Conservation (phyloP, 441 rosid genomes). For the Monsonia emarginata region DNA sequence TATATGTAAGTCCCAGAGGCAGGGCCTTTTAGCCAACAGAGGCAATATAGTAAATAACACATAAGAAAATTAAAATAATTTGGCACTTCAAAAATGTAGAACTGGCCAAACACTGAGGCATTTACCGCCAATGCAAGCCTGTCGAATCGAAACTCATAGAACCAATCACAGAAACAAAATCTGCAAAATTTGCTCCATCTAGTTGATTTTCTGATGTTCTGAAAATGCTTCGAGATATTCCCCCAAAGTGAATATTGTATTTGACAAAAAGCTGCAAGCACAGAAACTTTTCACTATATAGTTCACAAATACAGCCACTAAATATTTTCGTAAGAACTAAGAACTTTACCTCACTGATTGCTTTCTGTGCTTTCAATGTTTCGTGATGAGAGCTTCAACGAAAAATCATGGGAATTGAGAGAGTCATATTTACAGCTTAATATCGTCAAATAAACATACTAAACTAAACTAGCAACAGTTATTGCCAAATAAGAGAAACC, state of each 20-base stretch:
- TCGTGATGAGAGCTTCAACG: slow-evolving; percentile 86
- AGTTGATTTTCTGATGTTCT: slow-evolving; percentile 45
- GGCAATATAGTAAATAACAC: slow-evolving; percentile 13
- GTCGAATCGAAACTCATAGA: slow-evolving; percentile 87
- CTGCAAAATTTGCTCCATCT: slow-evolving; percentile 62
- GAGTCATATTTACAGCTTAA: neutral
- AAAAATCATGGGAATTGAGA: slow-evolving; percentile 18
- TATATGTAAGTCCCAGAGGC: neutral
- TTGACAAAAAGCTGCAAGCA: slow-evolving; percentile 85
- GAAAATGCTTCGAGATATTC: slow-evolving; percentile 76
- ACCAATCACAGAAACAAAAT: slow-evolving; percentile 77
- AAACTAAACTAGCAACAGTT: slow-evolving; percentile 6
- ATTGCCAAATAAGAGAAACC: slow-evolving; percentile 9
- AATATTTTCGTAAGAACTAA: slow-evolving; percentile 15
- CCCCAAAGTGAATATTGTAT: slow-evolving; percentile 90
- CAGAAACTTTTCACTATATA: slow-evolving; percentile 18
- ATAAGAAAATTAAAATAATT: slow-evolving; percentile 4
- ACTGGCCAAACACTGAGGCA: slow-evolving; percentile 16
- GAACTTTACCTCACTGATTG: slow-evolving; percentile 74
- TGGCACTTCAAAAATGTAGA: slow-evolving; percentile 7
- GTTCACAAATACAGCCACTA: slow-evolving; percentile 11
- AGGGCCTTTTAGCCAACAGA: slow-evolving; percentile 1
- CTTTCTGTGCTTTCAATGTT: slow-evolving; percentile 86
- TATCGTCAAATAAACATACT: slow-evolving; percentile 13
- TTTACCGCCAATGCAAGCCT: slow-evolving; percentile 94